phyloP scores from a whole-genome alignment of 495 filamentous ascomycete species.

The Lasiosphaeriaceae sp. region DNA sequence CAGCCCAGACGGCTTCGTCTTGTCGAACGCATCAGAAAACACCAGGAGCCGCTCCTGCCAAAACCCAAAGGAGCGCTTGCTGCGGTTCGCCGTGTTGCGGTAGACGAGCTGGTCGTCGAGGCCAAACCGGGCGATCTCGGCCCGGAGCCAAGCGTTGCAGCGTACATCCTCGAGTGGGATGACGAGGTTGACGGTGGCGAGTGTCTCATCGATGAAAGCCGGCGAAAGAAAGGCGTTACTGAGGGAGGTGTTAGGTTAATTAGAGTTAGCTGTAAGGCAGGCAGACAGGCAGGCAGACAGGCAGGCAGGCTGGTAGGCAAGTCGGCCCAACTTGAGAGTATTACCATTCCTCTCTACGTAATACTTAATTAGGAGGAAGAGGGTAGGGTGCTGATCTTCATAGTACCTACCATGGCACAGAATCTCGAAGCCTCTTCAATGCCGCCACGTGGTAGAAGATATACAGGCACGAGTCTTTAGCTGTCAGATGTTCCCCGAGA shows the following conservation, averaged over 20 bases:
- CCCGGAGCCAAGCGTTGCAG: slow-evolving; percentile 13
- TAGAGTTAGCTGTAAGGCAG: no score
- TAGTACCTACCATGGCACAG: not conserved
- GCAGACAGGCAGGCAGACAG: no score
- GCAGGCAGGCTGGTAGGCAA: no score
- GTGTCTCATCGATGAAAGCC: slow-evolving; percentile 39
- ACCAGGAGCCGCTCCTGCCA: slow-evolving; percentile 50
- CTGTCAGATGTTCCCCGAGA: slow-evolving; percentile 35
- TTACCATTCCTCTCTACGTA: no score
- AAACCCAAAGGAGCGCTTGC: slow-evolving; percentile 33
- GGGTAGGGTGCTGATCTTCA: accelerated
- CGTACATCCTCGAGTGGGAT: slow-evolving; percentile 34
- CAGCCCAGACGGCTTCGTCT: slow-evolving; percentile 40
- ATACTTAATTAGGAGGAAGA: no score
- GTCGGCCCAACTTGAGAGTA: no score
- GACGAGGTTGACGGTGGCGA: slow-evolving; percentile 40
- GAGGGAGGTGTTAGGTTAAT: not conserved
- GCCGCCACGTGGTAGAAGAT: slow-evolving; percentile 38
- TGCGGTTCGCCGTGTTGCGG: not conserved
- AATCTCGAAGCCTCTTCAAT: slow-evolving; percentile 23
- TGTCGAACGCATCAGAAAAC: slow-evolving; percentile 49
- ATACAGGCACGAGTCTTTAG: slow-evolving; percentile 29
- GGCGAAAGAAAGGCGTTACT: slow-evolving; percentile 20
- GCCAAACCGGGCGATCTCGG: not conserved
- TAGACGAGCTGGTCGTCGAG: slow-evolving; percentile 19